Evolutionary conservation across 768 basidiomycete species (phyloP), one percentile per base, ranked within the genome.

Genomic region (Galerina marginata): DNA sequence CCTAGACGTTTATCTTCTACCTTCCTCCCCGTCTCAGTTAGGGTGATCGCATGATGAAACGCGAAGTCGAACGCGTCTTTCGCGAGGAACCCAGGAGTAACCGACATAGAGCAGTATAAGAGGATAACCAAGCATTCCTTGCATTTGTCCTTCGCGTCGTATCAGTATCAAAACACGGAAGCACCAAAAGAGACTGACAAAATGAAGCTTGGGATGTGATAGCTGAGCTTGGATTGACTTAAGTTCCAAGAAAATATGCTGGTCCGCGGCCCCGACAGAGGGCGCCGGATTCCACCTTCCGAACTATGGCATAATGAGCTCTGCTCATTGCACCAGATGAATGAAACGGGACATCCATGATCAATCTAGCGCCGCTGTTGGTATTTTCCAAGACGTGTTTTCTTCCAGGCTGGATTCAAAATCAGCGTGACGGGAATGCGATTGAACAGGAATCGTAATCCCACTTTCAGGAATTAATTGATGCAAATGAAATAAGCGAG

Each of bases 241-340:
- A 61, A 92, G 78, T 69, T 92, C 91, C 25, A 77, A 73, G 15
- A 81, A 71, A 26, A 94, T 75, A 60, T 84, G 71, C 59, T 85
- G 82, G 68, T 94, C 89, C 3, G 85, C 88, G 26, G 80, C 78
- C 61, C 86, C 83, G 0, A 79, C 65, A 3, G 89, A 85, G 12
- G 71, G 58, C 1, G 89, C 83, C 23, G 79, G n/a, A 77, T 74
- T 95, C 93, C 9, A 92, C 81, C 58, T 84, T 88, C 57, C 86
- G 83, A 46, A 95, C 90, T 45, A 95, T 78, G 25, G 83, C 74
- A 74, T 93, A 95, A 63, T 95, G 91, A 3, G 84, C 79, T 62
- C 90, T 83, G 75, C 83, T 90, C 61, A 88, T 76, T 23, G 93
- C 92, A 48, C 92, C 91, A 39, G 93, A 95, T 9, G 88, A 88